Percentiles rank a stretch among this genome's conserved stretches.
phyloP scores from a whole-genome alignment of 495 filamentous ascomycete genomes.

The Xylaria nigripes region DNA sequence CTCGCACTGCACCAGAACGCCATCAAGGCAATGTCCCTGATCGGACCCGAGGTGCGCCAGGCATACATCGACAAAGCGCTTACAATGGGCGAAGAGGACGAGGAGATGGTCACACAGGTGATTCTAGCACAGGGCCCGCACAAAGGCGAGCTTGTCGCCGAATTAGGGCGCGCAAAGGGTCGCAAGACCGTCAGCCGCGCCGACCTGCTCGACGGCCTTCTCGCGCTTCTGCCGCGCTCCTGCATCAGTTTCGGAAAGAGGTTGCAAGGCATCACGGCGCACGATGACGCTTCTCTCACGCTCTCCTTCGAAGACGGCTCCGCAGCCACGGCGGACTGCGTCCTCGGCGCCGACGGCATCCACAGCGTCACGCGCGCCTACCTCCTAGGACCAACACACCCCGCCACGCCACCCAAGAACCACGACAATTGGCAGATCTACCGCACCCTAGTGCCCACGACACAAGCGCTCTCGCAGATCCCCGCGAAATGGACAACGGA shows the following conservation, averaged over 20 bases:
- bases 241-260: conserved; percentile 25
- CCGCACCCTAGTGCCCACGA: conserved; percentile 31
- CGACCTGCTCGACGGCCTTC: conserved; percentile 28
- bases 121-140: conserved; percentile 28
- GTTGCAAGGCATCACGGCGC: conserved; percentile 19
- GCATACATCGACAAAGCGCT: conserved; percentile 31
- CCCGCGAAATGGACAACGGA: conserved; percentile 22
- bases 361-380: conserved; percentile 33
- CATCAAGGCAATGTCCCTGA: conserved; percentile 28
- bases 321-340: conserved; percentile 22
- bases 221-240: conserved; percentile 20
- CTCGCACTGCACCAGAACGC: conserved; percentile 33
- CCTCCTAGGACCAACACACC: conserved; percentile 32
- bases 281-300: conserved; percentile 14
- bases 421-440: conserved; percentile 38
- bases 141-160: conserved; percentile 25
- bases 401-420: conserved; percentile 32
- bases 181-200: conserved; percentile 32
- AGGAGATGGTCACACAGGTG: conserved; percentile 30
- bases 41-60: conserved; percentile 26
- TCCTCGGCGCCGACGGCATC: conserved; percentile 44
- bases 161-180: conserved; percentile 33
- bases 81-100: conserved; percentile 23
- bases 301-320: conserved; percentile 31
- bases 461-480: conserved; percentile 22